Base-by-base conservation (phyloP, 2,329 filamentous ascomycete species). In the Akanthomyces muscarius region DNA sequence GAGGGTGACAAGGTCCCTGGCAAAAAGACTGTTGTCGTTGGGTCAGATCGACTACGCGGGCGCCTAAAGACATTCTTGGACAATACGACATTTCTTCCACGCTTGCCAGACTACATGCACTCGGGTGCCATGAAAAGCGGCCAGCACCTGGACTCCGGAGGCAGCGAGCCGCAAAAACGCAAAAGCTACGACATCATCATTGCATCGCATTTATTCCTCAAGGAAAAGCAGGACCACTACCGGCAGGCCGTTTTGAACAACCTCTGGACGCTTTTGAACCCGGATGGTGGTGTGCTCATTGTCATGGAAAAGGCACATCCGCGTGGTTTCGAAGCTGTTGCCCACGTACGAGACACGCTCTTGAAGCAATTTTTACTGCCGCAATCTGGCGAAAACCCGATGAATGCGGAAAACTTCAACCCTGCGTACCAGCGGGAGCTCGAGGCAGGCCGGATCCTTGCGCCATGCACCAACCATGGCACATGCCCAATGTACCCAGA, bases 141-240 rank as follows among this genome's bases (percentile, higher is more conserved):
- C 21, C 78, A 80, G 63, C 82, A 83, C 42, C 73, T 91, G 5
- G 85, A 91, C 62, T 84, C 85, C 23, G 80, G 83, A 23, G 74
- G 78, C 36, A 74, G 78, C 36, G 73, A 78, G 10, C 80, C 83
- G 6, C 81, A 83, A 21, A 80, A 83, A 3, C 84, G 89, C 65
- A 97, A 98, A 76, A 84, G 86, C 50, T 97, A 89, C 73, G 95
- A 99, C 71, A 77, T 99, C 5, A 91, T 99, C 68, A 88, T 99
- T 66, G 93, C 92, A 0, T 91, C 92, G 2, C 92, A 99, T 72
- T 83, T 88, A 4, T 81, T 99, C 25, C 88, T 96, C 75, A 85
- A 87, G 0, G 75, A 95, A 4, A 85, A 88, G 64, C 89, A 94
- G 72, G 88, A 89, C 13, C 91, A 88, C 69, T 80, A 89, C 70